Percentiles rank a stretch among this genome's conserved stretches.
phyloP scores from a whole-genome alignment of 805 yeast genomes.

The Priceomyces medius region DNA sequence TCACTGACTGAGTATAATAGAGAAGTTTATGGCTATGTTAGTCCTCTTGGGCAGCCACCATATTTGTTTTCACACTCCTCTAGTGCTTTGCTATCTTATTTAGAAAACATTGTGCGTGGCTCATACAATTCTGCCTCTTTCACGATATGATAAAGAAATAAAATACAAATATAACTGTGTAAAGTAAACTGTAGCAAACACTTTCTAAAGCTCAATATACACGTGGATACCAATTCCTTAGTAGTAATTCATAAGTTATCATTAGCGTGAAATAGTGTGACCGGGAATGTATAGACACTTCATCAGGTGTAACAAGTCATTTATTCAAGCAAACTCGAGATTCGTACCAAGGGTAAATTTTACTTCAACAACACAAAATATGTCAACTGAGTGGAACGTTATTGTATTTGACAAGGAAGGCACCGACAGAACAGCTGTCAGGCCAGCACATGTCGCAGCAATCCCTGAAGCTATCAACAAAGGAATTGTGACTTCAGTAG shows the following conservation, averaged over 20 bases:
- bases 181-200: no score
- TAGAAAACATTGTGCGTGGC: background rate
- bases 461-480: conserved; percentile 32
- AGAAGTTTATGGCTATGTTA: background rate
- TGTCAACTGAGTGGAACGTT: conserved; percentile 60
- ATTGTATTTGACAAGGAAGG: conserved; percentile 69
- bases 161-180: background rate
- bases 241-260: no score
- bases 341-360: background rate
- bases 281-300: background rate
- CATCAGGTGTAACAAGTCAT: background rate
- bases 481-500: conserved; percentile 43
- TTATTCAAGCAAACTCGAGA: background rate
- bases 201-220: no score
- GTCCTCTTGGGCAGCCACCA: background rate
- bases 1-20: background rate
- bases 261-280: background rate
- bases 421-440: conserved; percentile 50
- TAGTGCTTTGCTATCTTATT: background rate
- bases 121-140: conserved; percentile 1
- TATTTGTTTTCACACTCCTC: background rate
- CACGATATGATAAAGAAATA: background rate
- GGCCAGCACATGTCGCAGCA: conserved; percentile 47
- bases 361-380: conserved; percentile 2
- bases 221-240: no score